These are phyloP conservation scores for Dactylorhiza incarnata DNA, from an alignment of 106 monocot genomes.

Conservation along the genomic window DNA sequence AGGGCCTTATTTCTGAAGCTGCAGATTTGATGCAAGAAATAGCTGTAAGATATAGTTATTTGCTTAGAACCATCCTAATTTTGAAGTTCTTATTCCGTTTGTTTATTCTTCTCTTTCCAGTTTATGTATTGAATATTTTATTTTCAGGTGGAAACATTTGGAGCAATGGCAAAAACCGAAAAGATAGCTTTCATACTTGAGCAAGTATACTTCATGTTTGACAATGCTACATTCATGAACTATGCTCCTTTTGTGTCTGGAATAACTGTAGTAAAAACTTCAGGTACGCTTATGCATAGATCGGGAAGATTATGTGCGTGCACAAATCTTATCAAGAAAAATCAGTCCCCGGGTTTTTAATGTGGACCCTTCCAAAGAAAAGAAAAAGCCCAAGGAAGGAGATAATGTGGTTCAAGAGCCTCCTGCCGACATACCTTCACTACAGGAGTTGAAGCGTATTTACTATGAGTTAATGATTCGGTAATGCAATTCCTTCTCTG, in stretches of 20 bases:
- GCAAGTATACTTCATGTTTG: conserved; percentile 48
- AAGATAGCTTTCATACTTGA: conserved; percentile 99
- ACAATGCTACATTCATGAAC: not conserved
- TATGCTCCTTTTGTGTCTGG: not conserved
- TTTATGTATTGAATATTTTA: not conserved
- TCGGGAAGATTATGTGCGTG: conserved; percentile 87
- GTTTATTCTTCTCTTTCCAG: not conserved
- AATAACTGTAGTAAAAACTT: not conserved
- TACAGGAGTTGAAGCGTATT: conserved; percentile 82
- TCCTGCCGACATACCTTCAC: conserved; percentile 86
- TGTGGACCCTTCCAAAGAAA: conserved; percentile 70
- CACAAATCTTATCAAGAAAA: conserved; percentile 91
- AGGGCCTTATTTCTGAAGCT: conserved; percentile 93
- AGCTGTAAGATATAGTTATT: conserved; percentile 51
- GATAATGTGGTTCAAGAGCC: conserved; percentile 85
- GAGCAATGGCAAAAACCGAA: conserved; percentile 99
- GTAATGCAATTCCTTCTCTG: conserved; percentile 28
- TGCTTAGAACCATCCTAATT: not conserved
- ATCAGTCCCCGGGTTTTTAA: conserved; percentile 87
- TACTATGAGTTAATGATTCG: conserved; percentile 96
- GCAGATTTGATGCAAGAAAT: conserved; percentile 99
- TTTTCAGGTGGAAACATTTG: conserved; percentile 93
- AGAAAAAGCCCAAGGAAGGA: conserved; percentile 98
- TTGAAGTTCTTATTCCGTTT: conserved; percentile 6
- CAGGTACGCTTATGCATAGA: conserved; percentile 96